phyloP scores from a whole-genome alignment of 2,329 filamentous ascomycete species.

The Fusarium tuaranense region DNA sequence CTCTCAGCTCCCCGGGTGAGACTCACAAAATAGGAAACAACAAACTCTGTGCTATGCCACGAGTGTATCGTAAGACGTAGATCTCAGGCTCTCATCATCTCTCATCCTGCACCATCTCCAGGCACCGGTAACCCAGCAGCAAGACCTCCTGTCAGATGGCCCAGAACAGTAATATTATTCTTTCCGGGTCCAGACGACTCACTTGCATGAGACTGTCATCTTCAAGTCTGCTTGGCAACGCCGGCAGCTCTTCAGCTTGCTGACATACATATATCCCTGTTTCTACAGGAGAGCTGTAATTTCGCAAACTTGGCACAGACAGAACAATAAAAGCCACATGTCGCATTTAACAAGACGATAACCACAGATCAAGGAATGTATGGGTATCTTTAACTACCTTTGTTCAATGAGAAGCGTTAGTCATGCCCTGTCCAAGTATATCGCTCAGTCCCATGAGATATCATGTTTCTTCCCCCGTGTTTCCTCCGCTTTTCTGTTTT shows the following conservation, averaged over 20 bases:
- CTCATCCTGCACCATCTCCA: too few relatives aligned
- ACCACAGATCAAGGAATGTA: constrained; percentile 25
- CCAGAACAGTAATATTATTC: not conserved
- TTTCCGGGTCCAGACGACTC: not conserved
- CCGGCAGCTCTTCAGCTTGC: not conserved
- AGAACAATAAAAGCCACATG: not conserved
- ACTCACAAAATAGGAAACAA: not conserved
- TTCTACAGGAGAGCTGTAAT: not conserved
- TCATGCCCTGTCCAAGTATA: constrained; percentile 38
- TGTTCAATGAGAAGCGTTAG: constrained; percentile 42
- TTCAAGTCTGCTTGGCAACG: not conserved
- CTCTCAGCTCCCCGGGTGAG: not conserved
- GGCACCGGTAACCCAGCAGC: not conserved
- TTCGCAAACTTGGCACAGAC: not conserved
- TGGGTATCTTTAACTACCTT: constrained; percentile 45
- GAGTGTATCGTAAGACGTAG: not conserved
- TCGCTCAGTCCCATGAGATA: constrained; percentile 21
- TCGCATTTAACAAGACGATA: not conserved
- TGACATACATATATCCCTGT: constrained; percentile 2
- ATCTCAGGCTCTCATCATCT: constrained; percentile 7
- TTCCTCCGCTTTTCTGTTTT: constrained; percentile 8
- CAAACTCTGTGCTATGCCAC: not conserved
- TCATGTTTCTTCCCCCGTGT: constrained; percentile 4
- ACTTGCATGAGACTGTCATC: not conserved
- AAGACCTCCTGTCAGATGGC: not conserved